Evolutionary conservation across 495 filamentous ascomycete genomes (phyloP), one percentile per base, ranked within the genome.

Genomic region (Echria macrotheca): DNA sequence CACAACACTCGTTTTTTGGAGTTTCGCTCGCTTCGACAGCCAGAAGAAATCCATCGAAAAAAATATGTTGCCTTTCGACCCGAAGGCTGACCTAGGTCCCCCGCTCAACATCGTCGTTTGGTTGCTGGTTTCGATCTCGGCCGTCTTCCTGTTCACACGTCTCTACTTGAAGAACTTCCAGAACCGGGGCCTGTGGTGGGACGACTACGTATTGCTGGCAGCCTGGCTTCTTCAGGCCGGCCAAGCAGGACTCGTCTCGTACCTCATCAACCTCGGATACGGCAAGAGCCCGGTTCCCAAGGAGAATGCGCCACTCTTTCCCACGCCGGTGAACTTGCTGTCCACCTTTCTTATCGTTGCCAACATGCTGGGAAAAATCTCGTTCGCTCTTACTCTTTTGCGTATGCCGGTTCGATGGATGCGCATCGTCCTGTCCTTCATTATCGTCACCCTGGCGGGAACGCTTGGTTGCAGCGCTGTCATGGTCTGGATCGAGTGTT

Each of bases 401-500:
- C 42, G 58, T 1, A 36, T 63, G 3, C 55, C 57, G 0, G 52
- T 38, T 18, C 23, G 44, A 5, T 59, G 58, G 60, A 52, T 61
- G 52, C 39, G 53, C 15, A 5, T 42, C 6, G 6, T 17, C 14
- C 11, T 56, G 5, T 51, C 32, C 55, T 49, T 52, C 43, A 52
- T 72, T 36, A 59, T 67, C 33, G 38, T 61, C 15, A 58, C 50
- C n/a, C 52, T 74, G 24, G 67, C 66, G 40, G 31, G 57, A 7
- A 55, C 58, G 28, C 54, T 69, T 28, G 60, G 61, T 12, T 26
- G 66, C 7, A 71, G 60, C 24, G 56, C 59, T 22, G 55, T 68
- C 1, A 55, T 72, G 14, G 57, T 62, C 4, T 74, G 62, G 52
- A 23, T 67, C 1, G 58, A 61, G 23, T 74, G 71, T 39, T 19